phyloP scores from a whole-genome alignment of 2,329 filamentous ascomycete genomes.

The Clarireedia hainanense region DNA sequence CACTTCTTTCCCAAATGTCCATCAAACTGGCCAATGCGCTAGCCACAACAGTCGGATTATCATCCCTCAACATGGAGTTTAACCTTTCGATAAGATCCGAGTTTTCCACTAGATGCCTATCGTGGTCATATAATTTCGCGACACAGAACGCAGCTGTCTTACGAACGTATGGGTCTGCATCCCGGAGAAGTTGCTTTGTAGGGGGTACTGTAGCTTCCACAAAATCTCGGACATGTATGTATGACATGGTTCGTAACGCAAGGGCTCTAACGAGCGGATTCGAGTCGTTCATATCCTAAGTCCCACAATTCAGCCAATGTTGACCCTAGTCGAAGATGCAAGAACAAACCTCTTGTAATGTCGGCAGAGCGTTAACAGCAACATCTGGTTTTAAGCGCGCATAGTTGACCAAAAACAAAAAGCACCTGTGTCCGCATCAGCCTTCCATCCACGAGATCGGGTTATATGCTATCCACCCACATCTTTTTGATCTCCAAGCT shows the following conservation, averaged over 20 bases:
- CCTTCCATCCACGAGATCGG: background rate
- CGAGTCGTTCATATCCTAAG: constrained; percentile 81
- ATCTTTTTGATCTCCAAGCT: constrained; percentile 99
- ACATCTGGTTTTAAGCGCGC: constrained; percentile 89
- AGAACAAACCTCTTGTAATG: constrained; percentile 63
- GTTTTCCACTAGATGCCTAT: constrained; percentile 78
- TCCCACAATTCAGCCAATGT: background rate
- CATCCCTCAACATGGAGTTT: constrained; percentile 83
- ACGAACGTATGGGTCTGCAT: constrained; percentile 89
- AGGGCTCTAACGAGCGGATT: constrained; percentile 91
- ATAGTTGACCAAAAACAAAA: constrained; percentile 95
- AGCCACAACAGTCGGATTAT: constrained; percentile 95
- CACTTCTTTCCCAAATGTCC: constrained; percentile 98
- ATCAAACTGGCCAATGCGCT: constrained; percentile 85
- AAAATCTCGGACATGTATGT: constrained; percentile 93
- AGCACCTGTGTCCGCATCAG: constrained; percentile 60
- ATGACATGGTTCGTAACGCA: constrained; percentile 90
- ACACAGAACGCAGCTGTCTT: constrained; percentile 97
- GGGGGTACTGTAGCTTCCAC: constrained; percentile 83
- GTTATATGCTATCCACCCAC: constrained; percentile 43
- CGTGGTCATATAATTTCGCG: constrained; percentile 96
- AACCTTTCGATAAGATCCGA: constrained; percentile 89
- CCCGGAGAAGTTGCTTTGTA: constrained; percentile 74
- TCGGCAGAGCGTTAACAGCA: constrained; percentile 84
- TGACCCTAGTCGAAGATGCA: background rate